Base-by-base conservation (phyloP, 495 filamentous ascomycete genomes). In the Oidiodendron maius region DNA sequence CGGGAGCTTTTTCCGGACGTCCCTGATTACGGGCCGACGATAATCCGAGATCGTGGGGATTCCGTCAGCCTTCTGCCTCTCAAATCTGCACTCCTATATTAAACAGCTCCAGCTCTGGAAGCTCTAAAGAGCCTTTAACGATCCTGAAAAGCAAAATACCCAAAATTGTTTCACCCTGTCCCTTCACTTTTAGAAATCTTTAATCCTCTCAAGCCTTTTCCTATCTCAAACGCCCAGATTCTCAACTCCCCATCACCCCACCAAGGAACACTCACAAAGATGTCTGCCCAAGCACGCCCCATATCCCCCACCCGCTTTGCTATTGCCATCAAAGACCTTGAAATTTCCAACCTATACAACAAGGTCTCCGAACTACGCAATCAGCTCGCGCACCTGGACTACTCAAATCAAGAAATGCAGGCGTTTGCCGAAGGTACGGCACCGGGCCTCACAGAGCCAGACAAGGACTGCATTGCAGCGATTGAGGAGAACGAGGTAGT, bases 361-460 rank as follows among this genome's bases (percentile, higher is more conserved):
- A 95, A 95, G 72, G 81, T 82, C 53, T 74, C 80, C 54, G 90
- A 95, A 62, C 71, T 96, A 34, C 81, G 77, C 61, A 95, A 94
- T 72, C 82, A 76, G 44, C 87, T 93, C 62, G 71, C 78, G 8
- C 90, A 95, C 62, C 84, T 96, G 17, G 72, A 81, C 46, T 79
- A 81, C 65, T 89, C 84, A 20, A 95, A 95, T 67, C 68, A 71
- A 41, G 80, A 91, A 64, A 70, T 91, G 32, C 68, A 72, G 28
- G 73, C 75, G 12, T 91, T 78, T 58, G 78, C 78, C 36, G 52
- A 52, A 11, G 58, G 59, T 41, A 48, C 56, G 9, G 65, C 77
- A 48, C 76, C 74, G 1, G 23, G 21, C 4, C 21, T 2, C 13
- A 26, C 22, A 18, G 73, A 75, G 0, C 75, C 77, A 40, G 83